Evolutionary conservation across 148 eudicot genomes (phyloP), one percentile per base, ranked within the genome.

Genomic region (Fagopyrum esculentum): DNA sequence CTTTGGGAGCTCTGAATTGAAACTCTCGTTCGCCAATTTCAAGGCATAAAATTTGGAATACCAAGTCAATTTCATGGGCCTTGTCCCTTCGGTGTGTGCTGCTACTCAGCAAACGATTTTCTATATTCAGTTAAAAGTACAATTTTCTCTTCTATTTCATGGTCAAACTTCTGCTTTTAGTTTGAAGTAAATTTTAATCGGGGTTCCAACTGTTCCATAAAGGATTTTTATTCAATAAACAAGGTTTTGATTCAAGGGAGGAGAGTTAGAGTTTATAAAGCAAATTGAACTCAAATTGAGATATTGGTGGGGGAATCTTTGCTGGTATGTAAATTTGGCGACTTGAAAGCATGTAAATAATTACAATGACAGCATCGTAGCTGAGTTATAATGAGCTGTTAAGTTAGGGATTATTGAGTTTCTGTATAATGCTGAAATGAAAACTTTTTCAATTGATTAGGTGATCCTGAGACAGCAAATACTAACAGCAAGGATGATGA

Each of bases 391-490:
- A 17, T 19, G 29, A 56, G 16, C 9, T 55, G 16, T 49, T 10
- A 30, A 57, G 9, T 43, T 26, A 61, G 68, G 68, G 44, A 61
- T 26, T 26, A 29, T 7, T 61, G 4, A 26, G 43, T 61, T 57
- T 61, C 68, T 61, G 9, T 61, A n/a, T 61, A 9, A 10, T 59
- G 66, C 26, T 59, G 66, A 19, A 59, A 8, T 59, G 66, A 59
- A 29, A 63, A 0, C 69, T 30, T 35, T 40, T 43, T 66, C 4
- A 6, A 66, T 17, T 66, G 19, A 66, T 66, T 43, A 83, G 88
- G 84, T 83, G 77, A 85, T 72, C 83, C 76, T 55, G 89, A 84
- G 72, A 79, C 82, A 12, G 76, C 68, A 45, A 64, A 55, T 64
- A 82, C 69, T 59, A 85, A 66, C 16, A 68, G 52, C 56, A 49